Percentiles rank a stretch among this genome's conserved stretches.
These are phyloP conservation scores for Wickerhamomyces sp. DNA, from an alignment of 1,139 yeast species.

Conservation along the genomic window DNA sequence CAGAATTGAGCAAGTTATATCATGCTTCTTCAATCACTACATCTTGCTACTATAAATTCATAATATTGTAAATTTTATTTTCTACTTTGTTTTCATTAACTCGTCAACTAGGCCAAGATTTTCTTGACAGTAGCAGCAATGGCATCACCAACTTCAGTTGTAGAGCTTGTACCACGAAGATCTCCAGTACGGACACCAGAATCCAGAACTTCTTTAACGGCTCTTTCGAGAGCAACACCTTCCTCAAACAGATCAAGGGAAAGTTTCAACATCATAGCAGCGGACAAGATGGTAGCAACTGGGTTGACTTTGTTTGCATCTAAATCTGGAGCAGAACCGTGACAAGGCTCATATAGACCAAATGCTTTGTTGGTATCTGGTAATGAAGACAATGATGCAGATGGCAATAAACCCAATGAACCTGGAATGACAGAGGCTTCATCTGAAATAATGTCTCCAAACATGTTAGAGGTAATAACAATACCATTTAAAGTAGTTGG, in stretches of 20 bases:
- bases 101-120: constrained; percentile 33
- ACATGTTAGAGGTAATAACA: constrained; percentile 90
- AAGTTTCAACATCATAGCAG: constrained; percentile 94
- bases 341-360: constrained; percentile 97
- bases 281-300: constrained; percentile 88
- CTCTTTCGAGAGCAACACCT: constrained; percentile 85
- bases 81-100: too few species aligned
- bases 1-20: constrained; percentile 15
- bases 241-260: constrained; percentile 77
- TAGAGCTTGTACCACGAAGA: constrained; percentile 72
- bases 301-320: constrained; percentile 88
- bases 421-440: constrained; percentile 98
- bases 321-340: constrained; percentile 97
- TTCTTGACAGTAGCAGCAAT: constrained; percentile 66
- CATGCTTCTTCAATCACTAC: background rate
- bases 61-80: background rate
- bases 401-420: constrained; percentile 89
- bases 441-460: constrained; percentile 96
- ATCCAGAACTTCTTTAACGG: constrained; percentile 80
- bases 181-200: constrained; percentile 87
- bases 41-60: too few species aligned
- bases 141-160: constrained; percentile 92
- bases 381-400: constrained; percentile 91
- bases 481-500: constrained; percentile 91
- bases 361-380: constrained; percentile 93